Percentiles rank a stretch among this genome's conserved stretches.
Conservation (phyloP, 129 eudicot genomes). For the Mikania micrantha region DNA sequence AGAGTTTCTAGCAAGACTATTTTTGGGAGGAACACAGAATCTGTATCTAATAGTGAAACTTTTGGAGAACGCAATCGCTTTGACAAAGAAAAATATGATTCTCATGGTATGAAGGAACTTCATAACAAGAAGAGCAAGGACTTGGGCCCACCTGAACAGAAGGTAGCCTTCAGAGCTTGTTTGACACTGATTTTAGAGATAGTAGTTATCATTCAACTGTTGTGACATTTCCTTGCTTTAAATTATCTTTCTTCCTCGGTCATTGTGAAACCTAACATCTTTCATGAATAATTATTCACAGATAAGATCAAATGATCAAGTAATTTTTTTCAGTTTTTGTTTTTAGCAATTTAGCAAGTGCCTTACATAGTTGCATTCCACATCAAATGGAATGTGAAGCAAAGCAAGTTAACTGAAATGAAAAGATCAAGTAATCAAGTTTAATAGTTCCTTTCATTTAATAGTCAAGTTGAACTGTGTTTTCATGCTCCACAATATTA, state of each 20-base stretch:
- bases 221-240: constrained; percentile 8
- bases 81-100: constrained; percentile 42
- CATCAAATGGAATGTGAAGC: background rate
- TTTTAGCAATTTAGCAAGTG: background rate
- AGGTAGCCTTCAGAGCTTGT: constrained; percentile 43
- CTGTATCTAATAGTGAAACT: constrained; percentile 18
- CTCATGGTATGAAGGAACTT: constrained; percentile 38
- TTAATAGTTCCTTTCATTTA: background rate
- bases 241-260: background rate
- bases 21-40: constrained; percentile 46
- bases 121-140: constrained; percentile 51
- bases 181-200: constrained; percentile 3
- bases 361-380: background rate
- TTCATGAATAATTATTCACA: background rate
- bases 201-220: constrained; percentile 5
- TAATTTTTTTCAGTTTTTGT: background rate
- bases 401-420: background rate
- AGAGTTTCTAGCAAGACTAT: constrained; percentile 34
- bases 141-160: constrained; percentile 76
- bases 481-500: background rate
- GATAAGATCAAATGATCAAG: background rate
- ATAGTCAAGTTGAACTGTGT: background rate
- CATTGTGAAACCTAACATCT: background rate
- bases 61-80: constrained; percentile 16
- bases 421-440: background rate